A percentile compares a stretch with the other conserved stretches of the same genome.
These are phyloP conservation scores for Stagonosporopsis vannaccii DNA, from an alignment of 2,329 filamentous ascomycete genomes.

Conservation along the genomic window DNA sequence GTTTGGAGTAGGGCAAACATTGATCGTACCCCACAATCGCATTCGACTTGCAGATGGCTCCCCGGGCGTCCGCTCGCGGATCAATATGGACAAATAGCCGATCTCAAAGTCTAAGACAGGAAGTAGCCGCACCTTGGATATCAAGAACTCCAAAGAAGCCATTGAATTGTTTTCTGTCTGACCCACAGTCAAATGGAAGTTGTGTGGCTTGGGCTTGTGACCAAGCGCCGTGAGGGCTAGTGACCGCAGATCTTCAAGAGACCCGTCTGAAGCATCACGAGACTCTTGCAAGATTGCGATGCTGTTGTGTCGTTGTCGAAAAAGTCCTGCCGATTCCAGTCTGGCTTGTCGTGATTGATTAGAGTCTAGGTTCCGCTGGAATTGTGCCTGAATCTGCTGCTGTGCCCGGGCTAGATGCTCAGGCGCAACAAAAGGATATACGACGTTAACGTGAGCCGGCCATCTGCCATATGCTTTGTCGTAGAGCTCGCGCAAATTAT, in stretches of 20 bases:
- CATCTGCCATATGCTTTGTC: conserved; percentile 68
- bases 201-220: conserved; percentile 22
- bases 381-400: conserved; percentile 49
- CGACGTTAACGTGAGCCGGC: conserved; percentile 71
- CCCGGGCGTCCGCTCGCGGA: conserved; percentile 54
- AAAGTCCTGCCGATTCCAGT: conserved; percentile 56
- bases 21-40: conserved; percentile 64
- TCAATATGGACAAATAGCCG: conserved; percentile 60
- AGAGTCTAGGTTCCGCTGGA: conserved; percentile 26
- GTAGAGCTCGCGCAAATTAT: conserved; percentile 66
- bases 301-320: conserved; percentile 58
- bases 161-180: conserved; percentile 60
- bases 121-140: conserved; percentile 61
- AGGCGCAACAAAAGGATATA: conserved; percentile 69
- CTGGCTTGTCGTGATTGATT: conserved; percentile 13
- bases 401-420: conserved; percentile 57
- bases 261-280: conserved; percentile 1
- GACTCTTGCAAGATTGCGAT: conserved; percentile 49
- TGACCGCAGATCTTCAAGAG: conserved; percentile 27
- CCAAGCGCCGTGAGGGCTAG: conserved; percentile 34
- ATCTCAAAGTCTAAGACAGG: conserved; percentile 59
- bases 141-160: conserved; percentile 59
- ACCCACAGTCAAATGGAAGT: conserved; percentile 67
- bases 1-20: conserved; percentile 25
- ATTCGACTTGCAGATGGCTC: conserved; percentile 55